Base-by-base conservation (phyloP, 2,329 filamentous ascomycete species). In the Cladophialophora yegresii region DNA sequence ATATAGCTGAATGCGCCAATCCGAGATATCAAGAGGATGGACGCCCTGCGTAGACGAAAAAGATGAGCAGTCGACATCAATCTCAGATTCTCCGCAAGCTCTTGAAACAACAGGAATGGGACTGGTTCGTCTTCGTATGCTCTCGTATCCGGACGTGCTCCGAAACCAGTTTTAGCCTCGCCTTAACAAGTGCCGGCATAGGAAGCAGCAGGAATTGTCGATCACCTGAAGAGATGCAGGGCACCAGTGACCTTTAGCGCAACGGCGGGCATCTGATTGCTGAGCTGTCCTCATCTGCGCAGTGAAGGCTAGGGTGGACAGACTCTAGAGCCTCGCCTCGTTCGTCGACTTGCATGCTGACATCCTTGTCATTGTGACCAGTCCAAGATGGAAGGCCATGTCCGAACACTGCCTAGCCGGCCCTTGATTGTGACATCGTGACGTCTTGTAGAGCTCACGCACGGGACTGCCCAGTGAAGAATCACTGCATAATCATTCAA, bases 161-260 rank as follows among this genome's bases (percentile, higher is more conserved):
- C 51, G 51, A 32, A 4, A 20, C n/a, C 23, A 45, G n/a, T 51
- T 53, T 32, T 32, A 30, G 26, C 28, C 22, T 20, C n/a, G 43
- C 20, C 9, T 12, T 50, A 51, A 13, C 28, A 40, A 59, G 57
- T 59, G 47, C 57, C 57, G 57, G 47, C 57, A 59, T 50, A 13
- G 23, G 33, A 40, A 22, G 20, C 43, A 50, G 32, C 57, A 59
- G 49, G 45, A 36, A 36, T 53, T 22, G 57, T 36, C 57, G 26
- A 51, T 59, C 57, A 59, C 57, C 47, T 59, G 57, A 59, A 51
- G 30, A 30, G 51, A 54, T 59, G 57, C 57, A 58, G 56, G 43
- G 47, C 40, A 32, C 33, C 45, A 22, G 26, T 5, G 40, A 22
- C 43, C 20, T 28, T 9, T 51, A 51, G 47, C 47, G 47, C 6